Conservation (phyloP, 306 rosid species). For the Pterocarpus macrocarpus region DNA sequence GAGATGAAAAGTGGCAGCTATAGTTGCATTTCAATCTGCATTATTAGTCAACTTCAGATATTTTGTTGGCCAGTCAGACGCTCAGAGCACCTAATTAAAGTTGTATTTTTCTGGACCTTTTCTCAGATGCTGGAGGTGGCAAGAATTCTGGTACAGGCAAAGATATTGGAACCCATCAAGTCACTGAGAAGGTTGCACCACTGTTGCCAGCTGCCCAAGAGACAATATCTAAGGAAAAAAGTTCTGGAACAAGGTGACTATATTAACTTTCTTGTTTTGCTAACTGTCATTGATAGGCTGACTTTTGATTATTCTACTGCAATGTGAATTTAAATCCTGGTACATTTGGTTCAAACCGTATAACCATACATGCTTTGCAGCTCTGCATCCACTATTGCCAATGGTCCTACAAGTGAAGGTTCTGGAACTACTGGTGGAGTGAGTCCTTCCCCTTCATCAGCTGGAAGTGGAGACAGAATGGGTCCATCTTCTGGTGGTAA, state of each 20-base stretch:
- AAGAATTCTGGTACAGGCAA: conserved; percentile 70
- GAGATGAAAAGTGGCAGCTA: conserved; percentile 32
- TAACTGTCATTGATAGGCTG: conserved; percentile 15
- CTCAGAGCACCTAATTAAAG: conserved; percentile 32
- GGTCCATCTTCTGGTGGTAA: conserved; percentile 56
- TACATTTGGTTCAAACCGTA: conserved; percentile 34
- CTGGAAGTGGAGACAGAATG: conserved; percentile 55
- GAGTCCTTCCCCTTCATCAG: conserved; percentile 54
- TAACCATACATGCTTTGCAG: conserved; percentile 60
- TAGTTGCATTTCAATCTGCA: conserved; percentile 31
- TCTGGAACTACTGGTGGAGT: conserved; percentile 57
- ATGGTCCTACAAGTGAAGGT: conserved; percentile 61
- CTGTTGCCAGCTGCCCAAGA: conserved; percentile 65
- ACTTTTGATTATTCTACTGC: conserved; percentile 22
- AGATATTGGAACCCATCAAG: conserved; percentile 74
- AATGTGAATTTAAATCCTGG: conserved; percentile 31
- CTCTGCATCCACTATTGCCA: conserved; percentile 58
- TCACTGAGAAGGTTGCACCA: conserved; percentile 64
- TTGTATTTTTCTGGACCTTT: conserved; percentile 44
- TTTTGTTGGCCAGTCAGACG: conserved; percentile 33
- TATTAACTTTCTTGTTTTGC: conserved; percentile 23
- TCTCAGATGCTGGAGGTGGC: conserved; percentile 77
- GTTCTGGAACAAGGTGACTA: conserved; percentile 65
- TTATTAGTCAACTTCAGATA: conserved; percentile 41
- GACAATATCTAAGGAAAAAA: conserved; percentile 67